Conservation (phyloP, 2,329 filamentous ascomycete species). For the Cercospora canescens region DNA sequence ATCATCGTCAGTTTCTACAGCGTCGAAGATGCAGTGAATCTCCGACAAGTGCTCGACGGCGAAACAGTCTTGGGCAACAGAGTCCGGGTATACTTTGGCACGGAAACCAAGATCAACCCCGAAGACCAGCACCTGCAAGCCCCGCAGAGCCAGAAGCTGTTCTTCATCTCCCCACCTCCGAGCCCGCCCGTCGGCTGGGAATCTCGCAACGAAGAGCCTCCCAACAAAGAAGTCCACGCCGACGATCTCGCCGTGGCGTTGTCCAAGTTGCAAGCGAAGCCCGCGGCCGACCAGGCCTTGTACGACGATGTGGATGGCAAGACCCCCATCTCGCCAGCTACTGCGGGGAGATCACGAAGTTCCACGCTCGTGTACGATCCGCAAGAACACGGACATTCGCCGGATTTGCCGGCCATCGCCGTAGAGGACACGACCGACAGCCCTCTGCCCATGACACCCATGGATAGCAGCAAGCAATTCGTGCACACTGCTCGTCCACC, state of each 20-base stretch:
- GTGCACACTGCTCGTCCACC: slow-evolving; percentile 57
- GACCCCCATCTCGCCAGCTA: slow-evolving; percentile 30
- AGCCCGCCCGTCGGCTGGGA: slow-evolving; percentile 66
- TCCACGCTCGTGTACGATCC: slow-evolving; percentile 63
- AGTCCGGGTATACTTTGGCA: slow-evolving; percentile 65
- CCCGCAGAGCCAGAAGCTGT: slow-evolving; percentile 61
- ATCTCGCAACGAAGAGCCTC: slow-evolving; percentile 62
- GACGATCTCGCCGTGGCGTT: slow-evolving; percentile 61
- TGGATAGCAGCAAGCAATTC: slow-evolving; percentile 49
- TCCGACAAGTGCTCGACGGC: slow-evolving; percentile 72
- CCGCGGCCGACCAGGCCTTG: slow-evolving; percentile 34
- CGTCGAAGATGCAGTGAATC: slow-evolving; percentile 66
- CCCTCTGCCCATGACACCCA: slow-evolving; percentile 50
- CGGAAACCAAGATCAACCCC: slow-evolving; percentile 48
- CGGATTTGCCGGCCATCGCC: slow-evolving; percentile 61
- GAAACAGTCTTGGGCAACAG: slow-evolving; percentile 70
- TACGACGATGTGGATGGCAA: slow-evolving; percentile 26
- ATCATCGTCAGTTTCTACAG: slow-evolving; percentile 79
- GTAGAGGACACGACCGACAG: slow-evolving; percentile 60
- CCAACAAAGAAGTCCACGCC: slow-evolving; percentile 66
- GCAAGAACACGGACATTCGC: slow-evolving; percentile 60
- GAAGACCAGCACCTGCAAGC: slow-evolving; percentile 51
- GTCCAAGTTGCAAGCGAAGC: slow-evolving; percentile 50
- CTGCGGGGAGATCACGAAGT: slow-evolving; percentile 46
- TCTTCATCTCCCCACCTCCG: slow-evolving; percentile 67